Evolutionary conservation across 78 protist genomes (phyloP), one percentile per base, ranked within the genome.

Genomic region (Dictyostelium intermedium): DNA sequence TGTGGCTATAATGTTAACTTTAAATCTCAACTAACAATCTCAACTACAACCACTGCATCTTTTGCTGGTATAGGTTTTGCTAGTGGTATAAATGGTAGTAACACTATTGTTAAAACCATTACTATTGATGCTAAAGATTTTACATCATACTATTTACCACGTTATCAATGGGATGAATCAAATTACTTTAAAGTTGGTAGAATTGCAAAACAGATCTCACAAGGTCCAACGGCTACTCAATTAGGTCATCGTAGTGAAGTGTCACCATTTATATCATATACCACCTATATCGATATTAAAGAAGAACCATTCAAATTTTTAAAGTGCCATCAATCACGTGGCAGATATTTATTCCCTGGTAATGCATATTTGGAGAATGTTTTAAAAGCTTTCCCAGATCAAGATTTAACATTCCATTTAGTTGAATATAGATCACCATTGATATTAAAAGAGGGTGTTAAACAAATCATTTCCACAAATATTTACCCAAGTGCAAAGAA

Each of bases 351-450:
- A 25, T 87, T 66, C 34, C 78, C 85, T 35, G 93, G 93, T 7
- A 9, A 53, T 43, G 80, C 69, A 6, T 87, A 87, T 32, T 14
- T 87, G 14, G 93, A 78, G 18, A 78, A 56, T 20, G 25, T 87
- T 20, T 7, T 76, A 8, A 56, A 76, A 34, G 11, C 10, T 3
- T 79, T 63, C 47, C 73, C 82, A 37, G 45, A 72, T 25, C 79
- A 78, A 27, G 85, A 87, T 45, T 0, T 87, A n/a, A 18, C 39
- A 20, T 39, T n/a, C 4, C 41, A 13, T 13, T 32, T 87, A 11
- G n/a, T n/a, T n/a, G 93, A 87, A 23, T 78, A 79, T 60, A 87
- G 79, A 39, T 37, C 70, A 23, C 85, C 60, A 60, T 61, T 87
- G 47, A 5, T 30, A 20, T 63, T 87, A 50, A 79, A n/a, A 23